A percentile compares a stretch with the other conserved stretches of the same genome.
phyloP scores from a whole-genome alignment of 257 asterid genomes.

The Solanum sejunctum region DNA sequence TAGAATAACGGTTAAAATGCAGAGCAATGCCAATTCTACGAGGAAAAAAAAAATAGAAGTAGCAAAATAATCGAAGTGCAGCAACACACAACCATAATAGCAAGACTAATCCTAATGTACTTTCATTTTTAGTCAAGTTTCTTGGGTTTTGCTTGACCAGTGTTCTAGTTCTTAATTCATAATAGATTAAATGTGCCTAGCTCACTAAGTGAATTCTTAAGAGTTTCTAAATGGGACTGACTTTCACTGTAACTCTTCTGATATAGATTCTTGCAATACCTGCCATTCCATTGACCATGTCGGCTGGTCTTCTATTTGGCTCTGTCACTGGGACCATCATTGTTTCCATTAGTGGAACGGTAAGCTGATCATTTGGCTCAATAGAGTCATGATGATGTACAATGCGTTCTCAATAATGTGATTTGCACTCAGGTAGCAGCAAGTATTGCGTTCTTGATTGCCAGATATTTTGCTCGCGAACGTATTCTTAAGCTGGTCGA shows the following conservation, averaged over 20 bases:
- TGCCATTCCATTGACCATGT: conserved; percentile 91
- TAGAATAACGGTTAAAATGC: no score
- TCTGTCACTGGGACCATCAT: conserved; percentile 71
- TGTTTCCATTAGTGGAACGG: conserved; percentile 94
- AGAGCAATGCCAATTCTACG: no score
- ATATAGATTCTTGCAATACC: conserved; percentile 88
- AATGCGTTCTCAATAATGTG: not conserved
- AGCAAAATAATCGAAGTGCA: no score
- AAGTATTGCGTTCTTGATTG: conserved; percentile 79
- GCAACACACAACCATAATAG: no score
- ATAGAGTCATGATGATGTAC: not conserved
- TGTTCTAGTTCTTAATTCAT: not conserved
- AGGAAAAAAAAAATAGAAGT: no score
- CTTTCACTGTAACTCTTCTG: not conserved
- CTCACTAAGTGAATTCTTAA: not conserved
- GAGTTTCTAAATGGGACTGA: not conserved
- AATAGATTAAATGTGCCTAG: not conserved
- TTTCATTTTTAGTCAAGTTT: not conserved
- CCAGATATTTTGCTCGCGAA: conserved; percentile 97
- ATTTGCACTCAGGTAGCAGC: conserved; percentile 68
- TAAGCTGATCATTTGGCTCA: conserved; percentile 13
- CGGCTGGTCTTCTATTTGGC: conserved; percentile 96
- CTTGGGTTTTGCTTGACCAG: not conserved
- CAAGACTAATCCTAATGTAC: not conserved
- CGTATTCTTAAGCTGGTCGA: conserved; percentile 91